Conservation (phyloP, 805 yeast genomes). For the Candida morakotiae region DNA sequence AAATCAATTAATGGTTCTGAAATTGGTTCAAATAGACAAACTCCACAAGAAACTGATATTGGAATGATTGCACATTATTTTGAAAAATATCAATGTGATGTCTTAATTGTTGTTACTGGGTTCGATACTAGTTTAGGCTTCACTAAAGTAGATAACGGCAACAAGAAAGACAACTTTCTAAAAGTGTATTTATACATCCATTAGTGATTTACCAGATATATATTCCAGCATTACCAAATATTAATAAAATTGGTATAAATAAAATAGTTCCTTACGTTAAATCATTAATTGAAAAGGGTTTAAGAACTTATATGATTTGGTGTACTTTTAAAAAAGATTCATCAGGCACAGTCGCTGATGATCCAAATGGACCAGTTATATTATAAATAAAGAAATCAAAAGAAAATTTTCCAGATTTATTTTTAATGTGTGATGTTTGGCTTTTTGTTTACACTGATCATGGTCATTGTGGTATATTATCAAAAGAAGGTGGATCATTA, state of each 20-base stretch:
- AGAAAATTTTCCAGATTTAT: conserved; percentile 71
- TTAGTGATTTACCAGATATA: conserved; percentile 77
- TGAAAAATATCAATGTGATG: conserved; percentile 84
- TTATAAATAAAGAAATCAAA: conserved; percentile 64
- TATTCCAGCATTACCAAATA: conserved; percentile 81
- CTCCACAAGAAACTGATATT: conserved; percentile 73
- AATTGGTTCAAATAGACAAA: conserved; percentile 88
- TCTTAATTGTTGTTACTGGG: conserved; percentile 89
- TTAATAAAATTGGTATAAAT: conserved; percentile 82
- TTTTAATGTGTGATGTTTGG: conserved; percentile 91
- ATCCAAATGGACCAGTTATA: conserved; percentile 94
- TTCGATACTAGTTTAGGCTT: conserved; percentile 92
- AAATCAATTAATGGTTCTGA: conserved; percentile 90
- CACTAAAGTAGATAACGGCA: conserved; percentile 90
- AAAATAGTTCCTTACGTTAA: conserved; percentile 69
- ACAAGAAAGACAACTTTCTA: conserved; percentile 72
- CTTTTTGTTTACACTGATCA: conserved; percentile 94
- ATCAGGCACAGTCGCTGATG: conserved; percentile 88
- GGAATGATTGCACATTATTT: conserved; percentile 92
- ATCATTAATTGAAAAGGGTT: conserved; percentile 72
- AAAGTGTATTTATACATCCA: conserved; percentile 90
- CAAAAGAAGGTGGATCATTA: conserved; percentile 83
- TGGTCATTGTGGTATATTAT: conserved; percentile 92
- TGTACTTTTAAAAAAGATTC: conserved; percentile 79
- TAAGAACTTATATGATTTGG: conserved; percentile 87